Evolutionary conservation across 345 rosid genomes (phyloP).

Genomic region (Citrus australasica): DNA sequence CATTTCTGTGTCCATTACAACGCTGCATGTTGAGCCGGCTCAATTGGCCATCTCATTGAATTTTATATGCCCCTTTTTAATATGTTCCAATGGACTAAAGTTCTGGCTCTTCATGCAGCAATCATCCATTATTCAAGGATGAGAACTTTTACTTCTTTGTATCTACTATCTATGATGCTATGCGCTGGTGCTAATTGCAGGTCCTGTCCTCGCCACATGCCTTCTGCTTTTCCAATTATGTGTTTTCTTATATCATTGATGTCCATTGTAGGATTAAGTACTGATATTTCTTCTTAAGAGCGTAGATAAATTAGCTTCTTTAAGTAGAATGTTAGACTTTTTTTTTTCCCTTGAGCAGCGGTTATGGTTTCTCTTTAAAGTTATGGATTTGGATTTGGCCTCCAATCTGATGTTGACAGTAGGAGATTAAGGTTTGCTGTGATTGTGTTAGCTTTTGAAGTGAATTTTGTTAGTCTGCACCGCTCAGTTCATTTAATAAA

Average conservation of each 20-base stretch:
- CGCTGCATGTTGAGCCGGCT: not conserved
- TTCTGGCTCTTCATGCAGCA: not conserved
- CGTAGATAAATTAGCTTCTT: not conserved
- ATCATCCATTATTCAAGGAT: not conserved
- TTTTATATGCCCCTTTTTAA: not conserved
- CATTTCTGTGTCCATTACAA: not conserved
- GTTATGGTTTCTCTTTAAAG: not conserved
- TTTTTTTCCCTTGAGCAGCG: not conserved
- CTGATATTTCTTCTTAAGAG: not conserved
- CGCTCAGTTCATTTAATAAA: not conserved
- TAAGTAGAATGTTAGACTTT: not conserved
- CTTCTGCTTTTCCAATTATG: not conserved
- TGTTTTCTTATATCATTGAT: not conserved
- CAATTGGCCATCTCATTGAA: not conserved
- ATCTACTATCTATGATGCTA: not conserved
- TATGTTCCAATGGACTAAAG: not conserved
- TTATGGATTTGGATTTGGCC: not conserved
- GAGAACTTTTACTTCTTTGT: not conserved
- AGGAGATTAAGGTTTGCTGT: not conserved
- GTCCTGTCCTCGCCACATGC: not conserved
- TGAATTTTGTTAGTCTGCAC: not conserved
- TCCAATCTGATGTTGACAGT: not conserved
- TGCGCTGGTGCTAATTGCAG: not conserved
- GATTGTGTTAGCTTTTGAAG: not conserved
- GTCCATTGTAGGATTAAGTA: not conserved